These are phyloP conservation scores for Globisporangium mamillatum DNA, from an alignment of 352 stramenopile genomes.

Conservation along the genomic window DNA sequence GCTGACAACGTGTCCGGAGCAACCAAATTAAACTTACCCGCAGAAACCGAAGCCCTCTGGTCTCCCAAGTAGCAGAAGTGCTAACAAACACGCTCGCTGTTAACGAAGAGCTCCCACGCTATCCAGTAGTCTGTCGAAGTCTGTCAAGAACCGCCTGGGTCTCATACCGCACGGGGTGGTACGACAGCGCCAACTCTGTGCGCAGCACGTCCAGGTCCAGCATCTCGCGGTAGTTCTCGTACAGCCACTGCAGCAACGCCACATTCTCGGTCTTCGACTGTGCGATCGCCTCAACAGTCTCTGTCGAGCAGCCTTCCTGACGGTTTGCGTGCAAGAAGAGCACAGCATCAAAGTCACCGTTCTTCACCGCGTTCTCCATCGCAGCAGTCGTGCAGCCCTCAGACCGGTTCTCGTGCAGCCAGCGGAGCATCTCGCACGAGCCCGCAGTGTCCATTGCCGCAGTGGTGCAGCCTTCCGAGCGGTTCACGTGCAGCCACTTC, in stretches of 20 bases:
- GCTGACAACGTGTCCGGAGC: too few species aligned
- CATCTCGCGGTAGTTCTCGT: not conserved
- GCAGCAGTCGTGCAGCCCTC: not conserved
- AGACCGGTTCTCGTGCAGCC: not conserved
- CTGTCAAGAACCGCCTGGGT: not conserved
- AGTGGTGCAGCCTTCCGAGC: slow-evolving; percentile 43
- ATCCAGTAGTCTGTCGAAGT: not conserved
- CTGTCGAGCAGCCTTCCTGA: not conserved
- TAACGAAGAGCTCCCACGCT: too few species aligned
- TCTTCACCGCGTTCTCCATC: not conserved
- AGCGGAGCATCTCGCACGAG: not conserved
- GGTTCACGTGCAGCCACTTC: slow-evolving; percentile 48
- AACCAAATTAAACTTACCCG: too few species aligned
- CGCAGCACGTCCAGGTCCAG: not conserved
- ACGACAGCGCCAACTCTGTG: not conserved
- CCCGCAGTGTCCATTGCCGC: slow-evolving; percentile 49
- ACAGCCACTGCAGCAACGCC: not conserved
- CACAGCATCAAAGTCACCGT: not conserved
- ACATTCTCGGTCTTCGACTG: not conserved
- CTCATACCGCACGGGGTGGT: not conserved
- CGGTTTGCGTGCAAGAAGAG: not conserved
- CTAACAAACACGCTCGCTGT: too few species aligned
- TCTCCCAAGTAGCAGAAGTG: too few species aligned
- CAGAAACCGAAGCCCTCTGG: too few species aligned
- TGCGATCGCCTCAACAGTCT: not conserved